phyloP scores from a whole-genome alignment of 164 flowering plant genomes.

The Paratinospora sagittata region DNA sequence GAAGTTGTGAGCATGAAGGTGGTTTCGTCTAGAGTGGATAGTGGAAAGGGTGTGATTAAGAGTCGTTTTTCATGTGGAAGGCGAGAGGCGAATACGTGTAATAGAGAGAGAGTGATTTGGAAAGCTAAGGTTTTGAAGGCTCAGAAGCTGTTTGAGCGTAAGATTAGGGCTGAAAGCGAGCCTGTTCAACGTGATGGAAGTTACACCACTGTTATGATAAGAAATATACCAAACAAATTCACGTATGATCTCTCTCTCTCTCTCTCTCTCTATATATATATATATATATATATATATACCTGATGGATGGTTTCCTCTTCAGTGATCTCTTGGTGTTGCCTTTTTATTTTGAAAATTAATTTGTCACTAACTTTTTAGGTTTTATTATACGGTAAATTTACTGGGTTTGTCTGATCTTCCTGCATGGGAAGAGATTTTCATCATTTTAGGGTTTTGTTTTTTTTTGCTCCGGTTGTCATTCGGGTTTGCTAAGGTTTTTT shows the following conservation, averaged over 20 bases:
- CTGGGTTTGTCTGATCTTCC: not conserved
- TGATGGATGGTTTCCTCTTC: too few species aligned
- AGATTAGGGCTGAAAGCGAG: not conserved
- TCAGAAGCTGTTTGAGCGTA: not conserved
- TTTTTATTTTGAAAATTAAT: too few species aligned
- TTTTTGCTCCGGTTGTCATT: not conserved
- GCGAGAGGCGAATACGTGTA: not conserved
- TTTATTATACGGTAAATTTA: not conserved
- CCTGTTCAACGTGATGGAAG: constrained; percentile 1
- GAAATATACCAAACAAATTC: constrained; percentile 20
- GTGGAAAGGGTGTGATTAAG: not conserved
- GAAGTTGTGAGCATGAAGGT: constrained; percentile 1
- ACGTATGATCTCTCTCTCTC: constrained; percentile 3
- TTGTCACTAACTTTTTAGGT: not conserved
- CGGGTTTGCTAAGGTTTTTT: not conserved
- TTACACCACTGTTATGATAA: constrained; percentile 21
- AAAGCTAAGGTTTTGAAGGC: not conserved
- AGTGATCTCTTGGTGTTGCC: not conserved
- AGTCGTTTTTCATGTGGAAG: not conserved
- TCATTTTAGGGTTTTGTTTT: not conserved
- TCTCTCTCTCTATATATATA: not conserved
- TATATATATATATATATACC: not conserved
- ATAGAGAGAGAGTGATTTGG: not conserved
- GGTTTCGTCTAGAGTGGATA: not conserved
- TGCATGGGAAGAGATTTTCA: not conserved